Evolutionary conservation across 768 basidiomycete species (phyloP).

Genomic region (Sporobolomyces roseus): DNA sequence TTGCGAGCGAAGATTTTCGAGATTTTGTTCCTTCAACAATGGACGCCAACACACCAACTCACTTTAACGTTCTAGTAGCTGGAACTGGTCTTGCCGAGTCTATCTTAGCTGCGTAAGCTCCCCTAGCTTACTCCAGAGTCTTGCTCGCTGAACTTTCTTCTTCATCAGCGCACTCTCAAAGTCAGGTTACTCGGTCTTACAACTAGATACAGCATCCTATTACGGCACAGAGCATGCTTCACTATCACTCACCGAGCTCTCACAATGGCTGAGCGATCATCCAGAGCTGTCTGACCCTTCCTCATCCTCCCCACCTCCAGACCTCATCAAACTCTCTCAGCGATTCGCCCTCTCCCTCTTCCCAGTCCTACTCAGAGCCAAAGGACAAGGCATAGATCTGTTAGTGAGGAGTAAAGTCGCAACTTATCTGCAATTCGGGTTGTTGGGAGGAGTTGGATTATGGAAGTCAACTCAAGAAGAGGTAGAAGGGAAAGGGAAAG

Average conservation of each 20-base stretch:
- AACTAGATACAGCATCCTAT: constrained; percentile 76
- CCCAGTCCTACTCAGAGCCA: constrained; percentile 73
- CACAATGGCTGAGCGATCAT: constrained; percentile 57
- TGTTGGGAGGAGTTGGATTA: constrained; percentile 59
- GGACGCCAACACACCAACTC: constrained; percentile 39
- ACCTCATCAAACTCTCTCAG: constrained; percentile 59
- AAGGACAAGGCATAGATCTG: constrained; percentile 72
- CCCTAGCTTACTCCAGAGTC: background rate
- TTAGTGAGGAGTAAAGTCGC: constrained; percentile 78
- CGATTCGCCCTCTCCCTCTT: constrained; percentile 82
- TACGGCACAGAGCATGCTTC: constrained; percentile 83
- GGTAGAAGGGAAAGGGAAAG: background rate
- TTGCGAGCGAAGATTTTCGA: too few species aligned
- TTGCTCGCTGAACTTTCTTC: background rate
- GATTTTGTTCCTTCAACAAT: background rate
- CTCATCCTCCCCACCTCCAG: constrained; percentile 17
- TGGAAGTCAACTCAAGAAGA: constrained; percentile 55
- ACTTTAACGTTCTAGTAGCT: constrained; percentile 52
- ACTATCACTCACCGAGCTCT: constrained; percentile 73
- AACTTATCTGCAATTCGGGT: constrained; percentile 82
- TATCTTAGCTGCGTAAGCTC: constrained; percentile 77
- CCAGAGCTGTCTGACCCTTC: background rate
- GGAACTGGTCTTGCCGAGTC: constrained; percentile 66
- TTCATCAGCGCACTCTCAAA: constrained; percentile 73
- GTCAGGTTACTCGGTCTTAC: constrained; percentile 79